These are phyloP conservation scores for Escallonia rubra DNA, from an alignment of 129 eudicot species.

Conservation along the genomic window DNA sequence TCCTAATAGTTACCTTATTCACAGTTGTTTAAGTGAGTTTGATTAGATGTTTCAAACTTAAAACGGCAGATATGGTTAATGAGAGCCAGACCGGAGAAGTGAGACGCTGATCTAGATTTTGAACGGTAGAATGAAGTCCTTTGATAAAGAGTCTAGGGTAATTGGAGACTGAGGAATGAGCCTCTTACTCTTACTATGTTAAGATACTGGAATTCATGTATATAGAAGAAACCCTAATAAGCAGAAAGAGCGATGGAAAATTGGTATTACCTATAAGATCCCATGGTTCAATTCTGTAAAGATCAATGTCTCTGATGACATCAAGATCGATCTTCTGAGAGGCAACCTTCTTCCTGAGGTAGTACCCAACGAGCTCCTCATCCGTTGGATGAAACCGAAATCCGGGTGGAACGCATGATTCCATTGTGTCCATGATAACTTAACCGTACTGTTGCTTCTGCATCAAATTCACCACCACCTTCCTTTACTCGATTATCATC, in stretches of 20 bases:
- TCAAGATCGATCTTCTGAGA: constrained; percentile 90
- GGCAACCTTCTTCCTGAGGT: constrained; percentile 76
- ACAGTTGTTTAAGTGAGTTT: no score
- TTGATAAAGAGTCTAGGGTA: no score
- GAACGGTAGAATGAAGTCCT: no score
- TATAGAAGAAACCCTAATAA: constrained; percentile 4
- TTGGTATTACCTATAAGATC: constrained; percentile 62
- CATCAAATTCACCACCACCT: constrained; percentile 49
- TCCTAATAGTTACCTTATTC: no score
- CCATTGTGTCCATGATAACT: constrained; percentile 51
- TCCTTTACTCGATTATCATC: constrained; percentile 21
- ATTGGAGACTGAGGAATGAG: no score
- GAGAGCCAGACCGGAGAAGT: no score
- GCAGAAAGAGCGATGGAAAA: neutral
- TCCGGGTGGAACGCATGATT: constrained; percentile 86
- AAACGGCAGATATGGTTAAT: no score
- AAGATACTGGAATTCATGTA: no score
- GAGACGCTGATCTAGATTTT: no score
- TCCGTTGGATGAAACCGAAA: constrained; percentile 89
- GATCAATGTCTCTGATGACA: constrained; percentile 76
- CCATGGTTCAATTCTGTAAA: constrained; percentile 87
- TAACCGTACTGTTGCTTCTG: constrained; percentile 19
- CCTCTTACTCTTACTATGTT: no score
- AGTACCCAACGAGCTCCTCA: constrained; percentile 80
- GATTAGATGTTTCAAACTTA: no score